These are phyloP conservation scores for Apophysomyces elegans DNA, from an alignment of 371 early-diverging fungal genomes.

Conservation along the genomic window DNA sequence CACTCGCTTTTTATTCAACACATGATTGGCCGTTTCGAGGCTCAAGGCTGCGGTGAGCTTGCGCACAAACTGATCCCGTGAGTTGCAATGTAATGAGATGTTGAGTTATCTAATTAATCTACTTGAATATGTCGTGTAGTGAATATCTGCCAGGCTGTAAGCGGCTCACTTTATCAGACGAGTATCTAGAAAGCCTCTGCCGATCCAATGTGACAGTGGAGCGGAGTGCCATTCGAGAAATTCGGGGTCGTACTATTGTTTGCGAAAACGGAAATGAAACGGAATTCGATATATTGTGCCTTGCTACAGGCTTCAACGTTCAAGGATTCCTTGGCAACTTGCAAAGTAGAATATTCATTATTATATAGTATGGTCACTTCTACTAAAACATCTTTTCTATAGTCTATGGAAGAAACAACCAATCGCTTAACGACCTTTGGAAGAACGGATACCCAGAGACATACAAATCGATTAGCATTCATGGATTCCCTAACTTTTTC, in stretches of 20 bases:
- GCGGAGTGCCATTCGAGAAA: conserved; percentile 16
- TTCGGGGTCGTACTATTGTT: conserved; percentile 27
- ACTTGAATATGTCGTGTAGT: not conserved
- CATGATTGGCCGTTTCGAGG: conserved; percentile 14
- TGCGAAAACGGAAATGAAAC: conserved; percentile 25
- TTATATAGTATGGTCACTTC: too few relatives aligned
- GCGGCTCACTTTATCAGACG: conserved; percentile 28
- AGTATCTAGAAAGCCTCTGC: conserved; percentile 28
- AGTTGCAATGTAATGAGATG: not conserved
- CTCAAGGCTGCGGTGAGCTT: conserved; percentile 24
- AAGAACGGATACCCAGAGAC: conserved; percentile 21
- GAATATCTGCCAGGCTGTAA: conserved; percentile 29
- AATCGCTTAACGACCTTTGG: conserved; percentile 20
- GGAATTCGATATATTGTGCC: conserved; percentile 29
- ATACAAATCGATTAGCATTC: conserved; percentile 24
- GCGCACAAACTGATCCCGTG: conserved; percentile 18
- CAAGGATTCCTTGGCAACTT: conserved; percentile 34
- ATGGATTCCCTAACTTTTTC: conserved; percentile 42
- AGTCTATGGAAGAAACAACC: conserved; percentile 15
- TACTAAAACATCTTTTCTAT: not conserved
- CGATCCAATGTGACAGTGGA: conserved; percentile 26
- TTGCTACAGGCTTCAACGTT: conserved; percentile 36
- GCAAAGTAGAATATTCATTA: conserved; percentile 11
- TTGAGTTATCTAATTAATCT: too few relatives aligned
- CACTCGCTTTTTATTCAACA: not conserved